phyloP scores from a whole-genome alignment of 1,284 basidiomycete species.

The Vanrija sp. region DNA sequence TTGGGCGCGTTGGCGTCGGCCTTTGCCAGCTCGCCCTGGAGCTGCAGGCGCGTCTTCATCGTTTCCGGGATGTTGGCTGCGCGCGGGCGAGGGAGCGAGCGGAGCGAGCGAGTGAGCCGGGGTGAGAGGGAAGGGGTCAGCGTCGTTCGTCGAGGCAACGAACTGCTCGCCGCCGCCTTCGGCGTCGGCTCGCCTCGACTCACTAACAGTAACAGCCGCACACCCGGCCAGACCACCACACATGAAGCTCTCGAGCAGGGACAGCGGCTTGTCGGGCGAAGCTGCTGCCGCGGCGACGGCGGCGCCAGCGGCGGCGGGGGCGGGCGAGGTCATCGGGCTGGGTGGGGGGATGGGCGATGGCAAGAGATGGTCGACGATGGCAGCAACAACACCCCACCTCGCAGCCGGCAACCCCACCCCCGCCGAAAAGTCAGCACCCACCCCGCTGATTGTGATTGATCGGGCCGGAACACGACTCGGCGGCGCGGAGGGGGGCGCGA shows the following conservation, averaged over 20 bases:
- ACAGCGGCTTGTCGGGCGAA: conserved; percentile 21
- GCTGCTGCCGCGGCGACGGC: background rate
- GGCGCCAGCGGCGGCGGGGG: background rate
- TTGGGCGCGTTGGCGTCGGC: conserved; percentile 58
- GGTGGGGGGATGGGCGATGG: background rate
- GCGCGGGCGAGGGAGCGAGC: background rate
- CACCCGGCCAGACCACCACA: conserved; percentile 84
- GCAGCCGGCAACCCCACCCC: background rate
- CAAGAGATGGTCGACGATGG: background rate
- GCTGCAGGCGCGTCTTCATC: conserved; percentile 86
- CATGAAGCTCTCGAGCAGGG: conserved; percentile 65
- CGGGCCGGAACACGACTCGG: too few species aligned
- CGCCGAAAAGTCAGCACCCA: background rate
- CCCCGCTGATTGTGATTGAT: too few species aligned
- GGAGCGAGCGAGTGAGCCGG: background rate
- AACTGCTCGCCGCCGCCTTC: background rate
- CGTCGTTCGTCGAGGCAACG: background rate
- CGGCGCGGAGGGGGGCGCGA: too few species aligned
- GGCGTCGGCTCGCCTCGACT: conserved; percentile 21
- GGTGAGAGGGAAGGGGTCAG: background rate
- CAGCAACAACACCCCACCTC: too few species aligned
- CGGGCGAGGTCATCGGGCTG: background rate
- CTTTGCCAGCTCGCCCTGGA: conserved; percentile 87
- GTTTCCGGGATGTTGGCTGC: conserved; percentile 65
- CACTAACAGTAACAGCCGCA: conserved; percentile 65